Conservation (phyloP, 805 yeast species). For the Yarrowia yakushimensis region DNA sequence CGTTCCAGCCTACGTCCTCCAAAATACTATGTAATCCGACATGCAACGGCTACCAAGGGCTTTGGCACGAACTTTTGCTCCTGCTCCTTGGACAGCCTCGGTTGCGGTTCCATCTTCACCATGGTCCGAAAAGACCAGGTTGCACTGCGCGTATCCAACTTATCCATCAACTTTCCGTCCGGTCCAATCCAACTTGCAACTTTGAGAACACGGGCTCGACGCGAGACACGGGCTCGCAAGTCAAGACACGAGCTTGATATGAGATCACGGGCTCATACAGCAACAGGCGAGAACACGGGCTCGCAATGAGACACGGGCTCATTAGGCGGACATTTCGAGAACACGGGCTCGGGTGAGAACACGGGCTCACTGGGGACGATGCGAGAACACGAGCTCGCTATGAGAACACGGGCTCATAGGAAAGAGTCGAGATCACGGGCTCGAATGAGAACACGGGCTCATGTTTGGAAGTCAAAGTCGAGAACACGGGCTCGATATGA, state of each 20-base stretch:
- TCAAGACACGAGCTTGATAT: constrained; percentile 10
- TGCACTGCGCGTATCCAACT: constrained; percentile 17
- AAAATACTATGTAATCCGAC: constrained; percentile 21
- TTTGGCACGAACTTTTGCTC: neutral
- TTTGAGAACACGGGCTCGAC: constrained; percentile 5
- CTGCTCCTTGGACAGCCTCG: constrained; percentile 15
- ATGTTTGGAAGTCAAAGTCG: neutral
- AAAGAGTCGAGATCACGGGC: constrained; percentile 20
- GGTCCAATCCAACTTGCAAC: neutral
- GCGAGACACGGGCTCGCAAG: constrained; percentile 13
- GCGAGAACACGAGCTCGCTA: constrained; percentile 15
- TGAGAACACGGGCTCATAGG: constrained; percentile 15
- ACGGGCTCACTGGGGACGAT: constrained; percentile 6
- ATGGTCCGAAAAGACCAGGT: neutral
- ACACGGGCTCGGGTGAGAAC: constrained; percentile 20
- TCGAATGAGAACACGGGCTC: constrained; percentile 12
- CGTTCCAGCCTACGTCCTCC: constrained; percentile 25
- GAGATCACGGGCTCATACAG: constrained; percentile 18
- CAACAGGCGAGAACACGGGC: constrained; percentile 8
- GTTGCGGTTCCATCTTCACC: constrained; percentile 14
- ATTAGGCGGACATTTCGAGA: neutral
- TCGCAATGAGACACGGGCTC: constrained; percentile 15
- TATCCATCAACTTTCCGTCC: constrained; percentile 19
- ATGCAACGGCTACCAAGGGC: constrained; percentile 16
- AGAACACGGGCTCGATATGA: constrained; percentile 23